A percentile compares a stretch with the other conserved stretches of the same genome.
Conservation (phyloP, 2,329 filamentous ascomycete genomes). For the Phaeosphaeria sp. region DNA sequence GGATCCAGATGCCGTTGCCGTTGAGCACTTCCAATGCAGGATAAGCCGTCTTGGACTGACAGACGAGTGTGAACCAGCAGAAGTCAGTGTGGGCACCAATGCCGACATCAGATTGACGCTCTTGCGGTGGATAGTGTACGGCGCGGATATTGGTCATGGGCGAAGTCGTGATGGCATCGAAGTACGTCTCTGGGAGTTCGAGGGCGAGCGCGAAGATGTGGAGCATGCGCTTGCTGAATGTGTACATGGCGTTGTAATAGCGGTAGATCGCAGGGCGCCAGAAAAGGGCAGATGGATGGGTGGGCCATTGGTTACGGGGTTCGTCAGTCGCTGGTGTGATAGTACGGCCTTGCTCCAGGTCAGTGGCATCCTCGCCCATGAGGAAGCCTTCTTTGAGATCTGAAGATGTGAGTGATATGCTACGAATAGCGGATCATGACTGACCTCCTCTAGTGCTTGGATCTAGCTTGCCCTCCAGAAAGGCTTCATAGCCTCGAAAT, state of each 20-base stretch:
- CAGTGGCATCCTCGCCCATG: conserved; percentile 45
- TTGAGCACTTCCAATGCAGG: conserved; percentile 52
- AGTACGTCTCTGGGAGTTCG: conserved; percentile 47
- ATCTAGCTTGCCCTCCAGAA: conserved; percentile 46
- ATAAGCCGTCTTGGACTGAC: conserved; percentile 30
- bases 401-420: conserved; percentile 8
- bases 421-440: background rate
- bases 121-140: conserved; percentile 51
- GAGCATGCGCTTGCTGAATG: conserved; percentile 42
- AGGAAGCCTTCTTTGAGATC: conserved; percentile 46
- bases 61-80: conserved; percentile 53
- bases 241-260: conserved; percentile 41
- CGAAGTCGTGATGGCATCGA: conserved; percentile 48
- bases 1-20: conserved; percentile 51
- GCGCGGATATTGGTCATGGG: conserved; percentile 53
- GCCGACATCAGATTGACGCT: conserved; percentile 40
- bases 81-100: conserved; percentile 54
- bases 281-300: conserved; percentile 33
- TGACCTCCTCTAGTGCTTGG: conserved; percentile 42
- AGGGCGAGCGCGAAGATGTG: conserved; percentile 50
- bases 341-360: conserved; percentile 37
- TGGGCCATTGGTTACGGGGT: conserved; percentile 42
- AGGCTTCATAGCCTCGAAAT: conserved; percentile 46
- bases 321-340: conserved; percentile 17
- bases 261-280: conserved; percentile 39